phyloP scores from a whole-genome alignment of 306 rosid genomes.

The Alnus rubra region DNA sequence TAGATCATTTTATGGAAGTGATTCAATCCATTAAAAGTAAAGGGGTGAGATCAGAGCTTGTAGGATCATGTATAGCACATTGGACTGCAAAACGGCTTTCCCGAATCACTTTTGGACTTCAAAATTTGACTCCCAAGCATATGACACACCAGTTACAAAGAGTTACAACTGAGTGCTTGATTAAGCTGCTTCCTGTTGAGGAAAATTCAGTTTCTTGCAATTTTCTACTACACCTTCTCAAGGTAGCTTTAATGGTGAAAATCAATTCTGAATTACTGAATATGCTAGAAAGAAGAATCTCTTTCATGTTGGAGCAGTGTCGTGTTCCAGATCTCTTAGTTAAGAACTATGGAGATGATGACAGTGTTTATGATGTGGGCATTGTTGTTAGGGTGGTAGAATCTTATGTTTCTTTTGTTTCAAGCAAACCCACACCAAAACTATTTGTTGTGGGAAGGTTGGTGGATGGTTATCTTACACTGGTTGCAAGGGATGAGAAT shows the following conservation, averaged over 20 bases:
- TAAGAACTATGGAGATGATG: constrained; percentile 44
- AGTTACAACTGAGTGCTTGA: constrained; percentile 65
- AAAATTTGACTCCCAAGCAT: constrained; percentile 27
- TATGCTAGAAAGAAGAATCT: constrained; percentile 54
- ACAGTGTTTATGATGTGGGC: constrained; percentile 49
- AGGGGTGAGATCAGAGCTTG: constrained; percentile 50
- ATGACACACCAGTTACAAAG: constrained; percentile 35
- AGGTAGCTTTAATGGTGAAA: constrained; percentile 52
- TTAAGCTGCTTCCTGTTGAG: constrained; percentile 56
- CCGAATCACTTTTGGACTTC: constrained; percentile 37
- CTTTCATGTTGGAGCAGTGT: constrained; percentile 56
- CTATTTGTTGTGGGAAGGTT: constrained; percentile 54
- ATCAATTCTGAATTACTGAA: constrained; percentile 43
- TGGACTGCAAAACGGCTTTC: constrained; percentile 70
- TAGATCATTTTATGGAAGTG: constrained; percentile 78
- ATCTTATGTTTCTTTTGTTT: constrained; percentile 38
- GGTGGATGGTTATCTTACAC: constrained; percentile 66
- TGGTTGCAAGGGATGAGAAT: constrained; percentile 66
- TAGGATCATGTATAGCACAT: constrained; percentile 67
- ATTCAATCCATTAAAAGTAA: constrained; percentile 49
- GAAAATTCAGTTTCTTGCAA: constrained; percentile 66
- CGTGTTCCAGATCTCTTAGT: constrained; percentile 58
- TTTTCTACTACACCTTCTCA: constrained; percentile 69
- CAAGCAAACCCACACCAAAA: constrained; percentile 41
- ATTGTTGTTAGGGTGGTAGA: constrained; percentile 52